Base-by-base conservation (phyloP, 805 yeast species). In the Ogataea nonfermentans region DNA sequence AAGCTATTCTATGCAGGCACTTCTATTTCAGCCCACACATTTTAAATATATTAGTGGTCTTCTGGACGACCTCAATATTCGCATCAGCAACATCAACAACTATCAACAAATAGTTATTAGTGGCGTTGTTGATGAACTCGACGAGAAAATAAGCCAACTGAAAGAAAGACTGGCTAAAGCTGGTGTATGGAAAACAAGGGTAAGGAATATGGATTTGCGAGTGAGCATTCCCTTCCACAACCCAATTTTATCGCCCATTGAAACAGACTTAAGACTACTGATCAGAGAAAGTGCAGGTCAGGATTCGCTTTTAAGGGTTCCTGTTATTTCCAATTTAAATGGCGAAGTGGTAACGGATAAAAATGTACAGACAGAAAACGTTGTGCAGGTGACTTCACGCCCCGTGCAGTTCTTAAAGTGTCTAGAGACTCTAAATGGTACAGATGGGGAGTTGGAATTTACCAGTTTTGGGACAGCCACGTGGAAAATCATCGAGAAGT, bases 1-100 rank as follows among this genome's bases (percentile, higher is more conserved):
- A 51, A 57, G 52, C 49, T 73, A 67, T 58, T 58, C 56, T 16
- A 61, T 57, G 66, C 56, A 41, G 37, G 69, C 56, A 31, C 35
- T 65, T 8, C 24, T 64, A 19, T 59, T 63, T 36, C 54, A 49
- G 29, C 48, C 56, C 9, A 41, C 45, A 3, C 53, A 55, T 17
- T 55, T 48, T 24, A 40, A 48, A 8, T 41, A 39, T 14, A 46
- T 60, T 1, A 11, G 43, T 4, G 36, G 48, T 19, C 12, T 34
- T 1, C 43, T 59, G 20, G 30, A 32, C 2, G 44, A 50, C 17
- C 29, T 53, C 11, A 44, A 35, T 2, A 40, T 59, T 1, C 44
- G 53, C 14, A 44, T 63, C 13, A 57, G 66, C 20, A 64, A 64
- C 34, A 51, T 52, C 16, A 65, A 65, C 48, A 58, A 56, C 17